These are phyloP conservation scores for Chlamydomonas applanata DNA, from an alignment of 139 green algal species.

Conservation along the genomic window DNA sequence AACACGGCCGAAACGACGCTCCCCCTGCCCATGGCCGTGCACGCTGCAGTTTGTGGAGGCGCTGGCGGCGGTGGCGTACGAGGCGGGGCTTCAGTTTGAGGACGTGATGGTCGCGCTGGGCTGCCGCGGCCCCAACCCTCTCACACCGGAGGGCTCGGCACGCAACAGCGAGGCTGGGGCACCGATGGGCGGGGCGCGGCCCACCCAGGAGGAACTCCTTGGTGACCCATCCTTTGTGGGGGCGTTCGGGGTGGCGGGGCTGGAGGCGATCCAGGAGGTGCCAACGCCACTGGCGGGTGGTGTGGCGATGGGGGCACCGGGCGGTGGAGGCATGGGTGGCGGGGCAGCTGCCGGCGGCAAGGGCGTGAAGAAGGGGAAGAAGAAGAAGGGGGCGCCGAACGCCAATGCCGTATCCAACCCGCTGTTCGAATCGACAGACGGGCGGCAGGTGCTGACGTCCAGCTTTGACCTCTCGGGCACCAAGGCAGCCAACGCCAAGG, in stretches of 20 bases:
- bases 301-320: too few relatives aligned
- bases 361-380: constrained; percentile 6
- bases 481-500: too few relatives aligned
- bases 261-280: constrained; percentile 13
- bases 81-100: constrained; percentile 49
- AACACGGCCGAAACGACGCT: background rate
- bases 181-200: background rate
- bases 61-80: constrained; percentile 43
- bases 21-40: background rate
- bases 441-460: background rate
- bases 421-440: constrained; percentile 2
- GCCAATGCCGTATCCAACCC: constrained; percentile 3
- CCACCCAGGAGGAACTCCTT: background rate
- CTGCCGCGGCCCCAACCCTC: constrained; percentile 9
- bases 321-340: background rate
- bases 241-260: background rate
- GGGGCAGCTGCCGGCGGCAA: background rate
- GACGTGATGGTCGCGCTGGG: constrained; percentile 37
- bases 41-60: constrained; percentile 35
- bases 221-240: background rate
- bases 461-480: background rate
- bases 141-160: constrained; percentile 16
- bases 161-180: background rate
- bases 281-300: constrained; percentile 1
- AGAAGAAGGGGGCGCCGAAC: background rate